These are phyloP conservation scores for Naganishia onofrii DNA, from an alignment of 768 basidiomycete species.

Conservation along the genomic window DNA sequence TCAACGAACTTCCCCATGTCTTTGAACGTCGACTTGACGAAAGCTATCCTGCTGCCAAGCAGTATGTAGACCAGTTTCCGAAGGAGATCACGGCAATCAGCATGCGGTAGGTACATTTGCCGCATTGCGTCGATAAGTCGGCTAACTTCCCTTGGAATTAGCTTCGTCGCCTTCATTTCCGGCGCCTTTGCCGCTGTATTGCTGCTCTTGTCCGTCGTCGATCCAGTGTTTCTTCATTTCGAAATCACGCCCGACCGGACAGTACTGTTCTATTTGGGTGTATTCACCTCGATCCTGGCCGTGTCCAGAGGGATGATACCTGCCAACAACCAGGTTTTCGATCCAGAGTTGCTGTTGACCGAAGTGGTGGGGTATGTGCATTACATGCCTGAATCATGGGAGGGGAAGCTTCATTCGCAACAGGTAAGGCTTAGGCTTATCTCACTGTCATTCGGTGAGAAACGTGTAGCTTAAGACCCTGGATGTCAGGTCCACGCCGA, in stretches of 20 bases:
- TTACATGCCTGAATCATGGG: conserved; percentile 94
- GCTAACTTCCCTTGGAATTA: conserved; percentile 47
- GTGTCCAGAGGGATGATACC: conserved; percentile 93
- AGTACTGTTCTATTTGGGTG: conserved; percentile 83
- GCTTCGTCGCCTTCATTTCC: conserved; percentile 92
- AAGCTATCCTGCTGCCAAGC: conserved; percentile 82
- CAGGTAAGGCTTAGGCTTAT: conserved; percentile 56
- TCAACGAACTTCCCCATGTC: conserved; percentile 93
- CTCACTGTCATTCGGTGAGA: not conserved
- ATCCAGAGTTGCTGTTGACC: conserved; percentile 86
- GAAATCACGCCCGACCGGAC: conserved; percentile 92
- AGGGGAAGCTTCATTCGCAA: conserved; percentile 80
- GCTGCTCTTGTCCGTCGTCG: conserved; percentile 82
- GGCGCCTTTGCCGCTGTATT: conserved; percentile 97
- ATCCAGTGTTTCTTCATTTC: conserved; percentile 87
- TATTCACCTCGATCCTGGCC: conserved; percentile 84
- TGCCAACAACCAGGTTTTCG: conserved; percentile 87
- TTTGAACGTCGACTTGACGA: conserved; percentile 82
- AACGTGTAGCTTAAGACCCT: too few species aligned
- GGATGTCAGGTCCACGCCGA: conserved; percentile 72
- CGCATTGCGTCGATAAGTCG: not conserved
- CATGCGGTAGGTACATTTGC: conserved; percentile 68
- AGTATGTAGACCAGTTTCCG: conserved; percentile 97
- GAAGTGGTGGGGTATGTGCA: conserved; percentile 92
- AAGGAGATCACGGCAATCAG: conserved; percentile 86